Base-by-base conservation (phyloP, 148 eudicot species). In the Cornus controversa region DNA sequence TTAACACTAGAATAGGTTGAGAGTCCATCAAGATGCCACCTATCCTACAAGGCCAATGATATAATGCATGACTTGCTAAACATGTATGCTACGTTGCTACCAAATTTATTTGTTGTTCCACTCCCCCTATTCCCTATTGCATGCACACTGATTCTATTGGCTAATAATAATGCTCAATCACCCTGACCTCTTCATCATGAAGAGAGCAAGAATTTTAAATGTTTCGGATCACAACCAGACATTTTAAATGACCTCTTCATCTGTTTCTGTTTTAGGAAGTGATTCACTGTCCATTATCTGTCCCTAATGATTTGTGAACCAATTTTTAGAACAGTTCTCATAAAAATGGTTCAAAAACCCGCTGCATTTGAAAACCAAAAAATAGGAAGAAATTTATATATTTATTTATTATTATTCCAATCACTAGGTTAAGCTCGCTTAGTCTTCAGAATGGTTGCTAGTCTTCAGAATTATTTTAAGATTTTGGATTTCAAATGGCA, bases 401-500 rank as follows among this genome's bases (percentile, higher is more conserved):
- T 29, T 29, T 29, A 29, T 29, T 29, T 29, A 29, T 29, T 29
- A 22, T 25, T 63, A 53, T 63, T 63, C 7, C 34, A 54, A 15
- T 73, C 66, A 58, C 67, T 54, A 24, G 47, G 66, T 57, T 25
- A 28, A 60, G 15, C 10, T 68, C 5, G 20, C 20, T 54, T 54
- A 54, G n/a, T 2, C 20, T 31, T 18, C 15, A 54, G 11, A 54
- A 54, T 4, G 5, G 2, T 54, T 15, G 24, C 8, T 60, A 60
- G 4, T 60, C 20, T n/a, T 9, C 8, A 40, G 45, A 40, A 6
- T 6, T 40, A 6, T 40, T 40, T 40, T 7, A 60, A 6, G 8
- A n/a, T 18, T 4, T 36, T 53, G 2, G 2, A 58, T 77, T 58
- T 71, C 65, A n/a, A 69, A 66, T 50, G 66, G 72, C 80, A 96